Base-by-base conservation (phyloP, 1,284 basidiomycete species). In the Earliella scabrosa region DNA sequence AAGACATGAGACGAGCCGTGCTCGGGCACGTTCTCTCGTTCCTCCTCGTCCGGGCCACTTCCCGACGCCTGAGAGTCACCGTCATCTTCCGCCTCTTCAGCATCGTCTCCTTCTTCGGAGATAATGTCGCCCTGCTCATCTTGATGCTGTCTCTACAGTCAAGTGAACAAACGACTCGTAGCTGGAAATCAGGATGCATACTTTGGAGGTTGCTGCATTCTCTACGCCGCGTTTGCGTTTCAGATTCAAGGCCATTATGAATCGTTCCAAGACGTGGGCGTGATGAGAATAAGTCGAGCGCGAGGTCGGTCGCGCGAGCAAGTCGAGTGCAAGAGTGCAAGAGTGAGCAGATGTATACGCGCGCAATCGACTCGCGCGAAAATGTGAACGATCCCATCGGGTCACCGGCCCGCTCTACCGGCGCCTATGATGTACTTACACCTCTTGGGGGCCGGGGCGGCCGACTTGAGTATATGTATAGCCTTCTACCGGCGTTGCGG, bases 301-400 rank as follows among this genome's bases (percentile, higher is more conserved):
- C 46, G 9, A 78, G 69, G 8, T 88, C 88, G 21, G 6, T 13
- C 11, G 39, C 21, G 3, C 21, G 21, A 41, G 39, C 18, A 10
- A 18, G 21, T 31, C 29, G 29, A 31, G 29, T 31, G 6, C 29
- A 31, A 24, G 21, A 24, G 11, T n/a, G 80, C 74, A 8, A 82
- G 79, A 14, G 79, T 68, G 10, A 90, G 73, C 1, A 86, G 85
- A 70, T 68, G 39, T 84, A 81, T 13, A 85, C 86, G 58, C 16
- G 14, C n/a, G 9, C 13, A 18, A 36, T 23, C 18, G 32, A 16
- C 24, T 2, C 3, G 11, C 29, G 29, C 44, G 31, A 45, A 45
- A 31, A 23, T 44, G 23, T 26, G 18, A 41, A n/a, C n/a, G n/a
- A n/a, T n/a, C n/a, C n/a, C n/a, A n/a, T n/a, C n/a, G 11, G 36